phyloP scores from a whole-genome alignment of 2,329 filamentous ascomycete genomes.

The Xylariaceae sp. region DNA sequence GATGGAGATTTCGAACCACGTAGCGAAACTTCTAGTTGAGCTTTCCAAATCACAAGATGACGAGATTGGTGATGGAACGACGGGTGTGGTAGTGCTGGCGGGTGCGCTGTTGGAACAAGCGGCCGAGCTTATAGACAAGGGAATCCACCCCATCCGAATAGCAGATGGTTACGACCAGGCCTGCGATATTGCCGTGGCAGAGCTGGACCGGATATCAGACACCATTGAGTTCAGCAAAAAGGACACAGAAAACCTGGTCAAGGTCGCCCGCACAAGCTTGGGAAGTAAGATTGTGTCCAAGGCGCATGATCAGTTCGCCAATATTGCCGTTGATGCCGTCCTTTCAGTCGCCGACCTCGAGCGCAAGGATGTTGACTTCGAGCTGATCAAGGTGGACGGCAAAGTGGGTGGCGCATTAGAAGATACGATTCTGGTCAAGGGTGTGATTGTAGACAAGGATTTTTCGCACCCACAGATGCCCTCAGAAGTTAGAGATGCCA shows the following conservation, averaged over 20 bases:
- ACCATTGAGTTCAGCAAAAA: conserved; percentile 83
- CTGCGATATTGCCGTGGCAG: conserved; percentile 92
- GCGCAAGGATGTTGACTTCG: conserved; percentile 96
- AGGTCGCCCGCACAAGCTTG: conserved; percentile 93
- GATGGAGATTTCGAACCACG: conserved; percentile 99
- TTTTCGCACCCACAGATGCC: conserved; percentile 99
- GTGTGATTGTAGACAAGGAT: conserved; percentile 99
- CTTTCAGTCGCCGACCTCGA: conserved; percentile 95
- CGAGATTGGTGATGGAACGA: conserved; percentile 98
- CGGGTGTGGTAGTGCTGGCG: conserved; percentile 94
- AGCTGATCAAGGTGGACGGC: conserved; percentile 98
- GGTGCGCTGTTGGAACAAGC: conserved; percentile 95
- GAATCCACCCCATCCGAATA: conserved; percentile 98
- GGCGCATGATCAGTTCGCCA: conserved; percentile 96
- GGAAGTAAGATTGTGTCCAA: conserved; percentile 99
- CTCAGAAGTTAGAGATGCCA: conserved; percentile 90
- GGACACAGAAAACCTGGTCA: conserved; percentile 83
- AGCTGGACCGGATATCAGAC: conserved; percentile 93
- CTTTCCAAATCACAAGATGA: conserved; percentile 98
- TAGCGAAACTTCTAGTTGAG: conserved; percentile 94
- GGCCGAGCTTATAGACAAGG: conserved; percentile 98
- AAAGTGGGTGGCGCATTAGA: conserved; percentile 95
- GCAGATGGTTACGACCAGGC: conserved; percentile 98
- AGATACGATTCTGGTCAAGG: conserved; percentile 93
- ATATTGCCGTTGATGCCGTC: conserved; percentile 96